A percentile compares a stretch with the other conserved stretches of the same genome.
Conservation (phyloP, 2,329 filamentous ascomycete species). For the Ophiocordyceps camponoti-saundersi region DNA sequence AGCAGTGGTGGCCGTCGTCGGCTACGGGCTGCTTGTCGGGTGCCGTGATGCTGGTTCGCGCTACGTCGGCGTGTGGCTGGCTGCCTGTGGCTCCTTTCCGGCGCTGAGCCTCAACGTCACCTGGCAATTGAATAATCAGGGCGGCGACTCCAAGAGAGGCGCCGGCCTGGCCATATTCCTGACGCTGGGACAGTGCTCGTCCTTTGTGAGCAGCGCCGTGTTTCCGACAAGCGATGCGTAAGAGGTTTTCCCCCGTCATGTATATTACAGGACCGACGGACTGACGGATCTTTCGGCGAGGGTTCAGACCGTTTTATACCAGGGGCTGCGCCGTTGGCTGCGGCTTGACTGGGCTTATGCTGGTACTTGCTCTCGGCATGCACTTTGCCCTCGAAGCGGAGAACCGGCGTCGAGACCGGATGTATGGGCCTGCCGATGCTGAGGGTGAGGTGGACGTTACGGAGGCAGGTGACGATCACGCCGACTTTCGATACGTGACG, state of each 20-base stretch:
- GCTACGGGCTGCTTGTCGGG: constrained; percentile 12
- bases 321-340: constrained; percentile 6
- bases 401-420: constrained; percentile 4
- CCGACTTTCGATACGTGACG: constrained; percentile 6
- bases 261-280: not conserved
- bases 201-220: constrained; percentile 10
- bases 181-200: constrained; percentile 13
- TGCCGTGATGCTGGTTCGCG: constrained; percentile 11
- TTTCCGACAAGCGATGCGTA: constrained; percentile 9
- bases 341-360: constrained; percentile 4
- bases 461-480: constrained; percentile 5
- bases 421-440: constrained; percentile 3
- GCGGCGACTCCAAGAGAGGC: constrained; percentile 12
- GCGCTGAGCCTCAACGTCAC: constrained; percentile 12
- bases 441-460: constrained; percentile 5
- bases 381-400: constrained; percentile 4
- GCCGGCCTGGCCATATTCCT: constrained; percentile 6
- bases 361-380: constrained; percentile 4
- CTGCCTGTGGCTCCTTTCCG: constrained; percentile 13
- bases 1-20: constrained; percentile 9
- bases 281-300: too few relatives aligned
- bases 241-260: not conserved
- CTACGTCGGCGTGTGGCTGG: constrained; percentile 20
- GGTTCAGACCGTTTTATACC: constrained; percentile 4
- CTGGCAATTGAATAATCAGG: constrained; percentile 15